A percentile compares a stretch with the other conserved stretches of the same genome.
Conservation (phyloP, 305 asterid species). For the Striga hermonthica region DNA sequence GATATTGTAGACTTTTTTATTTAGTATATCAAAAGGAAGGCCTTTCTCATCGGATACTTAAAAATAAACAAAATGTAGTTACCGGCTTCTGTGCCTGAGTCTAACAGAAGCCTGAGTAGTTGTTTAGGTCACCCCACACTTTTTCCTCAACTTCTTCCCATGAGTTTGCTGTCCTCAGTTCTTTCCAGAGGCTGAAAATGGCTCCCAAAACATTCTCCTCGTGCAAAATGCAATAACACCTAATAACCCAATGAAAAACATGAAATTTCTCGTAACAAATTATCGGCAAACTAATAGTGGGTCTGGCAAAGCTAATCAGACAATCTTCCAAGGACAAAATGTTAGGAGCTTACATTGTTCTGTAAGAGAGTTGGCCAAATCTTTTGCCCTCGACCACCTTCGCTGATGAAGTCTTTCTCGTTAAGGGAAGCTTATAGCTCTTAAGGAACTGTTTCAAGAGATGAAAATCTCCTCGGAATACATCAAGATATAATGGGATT, state of each 20-base stretch:
- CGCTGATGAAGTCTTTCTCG: constrained; percentile 37
- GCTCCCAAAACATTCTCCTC: constrained; percentile 89
- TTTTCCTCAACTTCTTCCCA: constrained; percentile 94
- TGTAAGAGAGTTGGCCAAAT: constrained; percentile 59
- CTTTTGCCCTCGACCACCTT: constrained; percentile 36
- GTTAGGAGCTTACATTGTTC: constrained; percentile 63
- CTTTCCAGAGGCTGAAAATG: constrained; percentile 77
- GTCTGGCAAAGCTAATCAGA: no score
- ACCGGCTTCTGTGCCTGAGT: no score
- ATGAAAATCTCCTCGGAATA: constrained; percentile 73
- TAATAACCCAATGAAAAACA: constrained; percentile 31
- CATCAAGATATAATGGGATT: constrained; percentile 74
- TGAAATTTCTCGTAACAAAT: not conserved
- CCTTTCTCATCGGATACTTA: no score
- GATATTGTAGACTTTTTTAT: no score
- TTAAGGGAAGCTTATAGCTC: constrained; percentile 69
- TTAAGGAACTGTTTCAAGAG: constrained; percentile 71
- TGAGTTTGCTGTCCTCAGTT: constrained; percentile 59
- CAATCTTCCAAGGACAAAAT: not conserved
- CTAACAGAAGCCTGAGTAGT: constrained; percentile 43
- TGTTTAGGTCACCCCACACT: constrained; percentile 83
- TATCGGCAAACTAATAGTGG: no score
- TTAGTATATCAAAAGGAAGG: no score
- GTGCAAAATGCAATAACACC: constrained; percentile 84
- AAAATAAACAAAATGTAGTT: not conserved